Evolutionary conservation across 2,329 filamentous ascomycete genomes (phyloP).

Genomic region (Dactylonectria estremocensis): DNA sequence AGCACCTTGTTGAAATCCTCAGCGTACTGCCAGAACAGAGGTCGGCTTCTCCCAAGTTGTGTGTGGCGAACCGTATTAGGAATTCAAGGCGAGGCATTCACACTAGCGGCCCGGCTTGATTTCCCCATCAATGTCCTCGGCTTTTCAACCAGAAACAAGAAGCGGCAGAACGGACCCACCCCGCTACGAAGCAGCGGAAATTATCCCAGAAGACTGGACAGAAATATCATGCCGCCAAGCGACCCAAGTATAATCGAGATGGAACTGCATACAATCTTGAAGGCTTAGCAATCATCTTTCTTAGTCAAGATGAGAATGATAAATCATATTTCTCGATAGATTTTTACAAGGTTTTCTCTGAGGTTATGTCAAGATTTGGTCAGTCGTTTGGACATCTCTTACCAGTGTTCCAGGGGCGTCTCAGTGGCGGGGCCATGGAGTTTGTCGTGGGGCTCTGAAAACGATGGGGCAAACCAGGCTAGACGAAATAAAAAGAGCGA

Average conservation of each 20-base stretch:
- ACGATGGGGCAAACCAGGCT: background rate
- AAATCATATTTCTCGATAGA: too few relatives aligned
- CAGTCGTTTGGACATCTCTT: background rate
- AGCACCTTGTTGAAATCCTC: background rate
- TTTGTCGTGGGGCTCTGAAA: background rate
- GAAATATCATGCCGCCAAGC: too few relatives aligned
- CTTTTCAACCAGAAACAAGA: background rate
- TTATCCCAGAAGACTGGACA: background rate
- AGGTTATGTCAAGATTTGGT: background rate
- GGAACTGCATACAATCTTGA: too few relatives aligned
- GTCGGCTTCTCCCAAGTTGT: too few relatives aligned
- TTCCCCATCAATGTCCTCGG: background rate
- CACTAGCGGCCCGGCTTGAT: background rate
- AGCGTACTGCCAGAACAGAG: too few relatives aligned
- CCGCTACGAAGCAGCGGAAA: background rate
- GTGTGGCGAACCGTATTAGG: background rate
- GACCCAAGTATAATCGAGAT: too few relatives aligned
- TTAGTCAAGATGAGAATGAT: too few relatives aligned
- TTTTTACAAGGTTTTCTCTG: background rate
- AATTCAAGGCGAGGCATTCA: background rate
- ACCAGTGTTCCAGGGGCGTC: background rate
- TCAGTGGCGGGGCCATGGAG: background rate
- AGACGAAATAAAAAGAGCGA: background rate
- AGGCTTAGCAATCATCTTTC: too few relatives aligned
- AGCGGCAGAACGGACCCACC: background rate